Evolutionary conservation across 345 rosid genomes (phyloP), one percentile per base, ranked within the genome.

Genomic region (Alliaria petiolata): DNA sequence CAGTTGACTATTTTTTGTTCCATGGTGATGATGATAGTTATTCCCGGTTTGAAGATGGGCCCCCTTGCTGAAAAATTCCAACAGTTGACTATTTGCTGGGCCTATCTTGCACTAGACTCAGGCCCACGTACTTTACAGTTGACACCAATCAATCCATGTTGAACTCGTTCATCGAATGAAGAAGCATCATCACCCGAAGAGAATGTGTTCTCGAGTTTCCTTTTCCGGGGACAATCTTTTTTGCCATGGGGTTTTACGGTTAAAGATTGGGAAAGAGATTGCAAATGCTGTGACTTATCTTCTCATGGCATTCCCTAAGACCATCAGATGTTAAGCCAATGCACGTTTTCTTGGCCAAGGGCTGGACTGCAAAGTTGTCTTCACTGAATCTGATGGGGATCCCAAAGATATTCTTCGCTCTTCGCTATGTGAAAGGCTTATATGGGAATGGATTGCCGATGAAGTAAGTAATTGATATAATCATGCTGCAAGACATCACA

Each of bases 391-490:
- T 16, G 38, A 62, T 62, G 70, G 47, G 1, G 19, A 54, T 12
- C 15, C 0, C 8, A 3, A 26, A 26, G 4, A 0, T 35, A 3
- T 72, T 33, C 31, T n/a, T 72, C 1, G 31, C 30, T 25, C n/a
- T n/a, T n/a, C n/a, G n/a, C n/a, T n/a, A 35, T 44, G 76, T 72
- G 49, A 54, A 6, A 64, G 57, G 17, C 4, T 64, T 52, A 12
- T 53, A 2, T 25, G 47, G 62, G 38, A 22, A 62, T 28, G 69
- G 47, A 47, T 33, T 52, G 63, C 49, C 7, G 13, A 26, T 64
- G 70, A 72, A 72, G 58, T 72, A 0, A 26, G n/a, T n/a, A n/a
- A n/a, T 64, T 2, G 77, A 66, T 64, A 34, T 50, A 38, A 7
- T 40, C 4, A 38, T 51, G 39, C 8, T 0, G 1, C 17, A 38